phyloP scores from a whole-genome alignment of 2,329 filamentous ascomycete genomes.

The Xylaria sp. region DNA sequence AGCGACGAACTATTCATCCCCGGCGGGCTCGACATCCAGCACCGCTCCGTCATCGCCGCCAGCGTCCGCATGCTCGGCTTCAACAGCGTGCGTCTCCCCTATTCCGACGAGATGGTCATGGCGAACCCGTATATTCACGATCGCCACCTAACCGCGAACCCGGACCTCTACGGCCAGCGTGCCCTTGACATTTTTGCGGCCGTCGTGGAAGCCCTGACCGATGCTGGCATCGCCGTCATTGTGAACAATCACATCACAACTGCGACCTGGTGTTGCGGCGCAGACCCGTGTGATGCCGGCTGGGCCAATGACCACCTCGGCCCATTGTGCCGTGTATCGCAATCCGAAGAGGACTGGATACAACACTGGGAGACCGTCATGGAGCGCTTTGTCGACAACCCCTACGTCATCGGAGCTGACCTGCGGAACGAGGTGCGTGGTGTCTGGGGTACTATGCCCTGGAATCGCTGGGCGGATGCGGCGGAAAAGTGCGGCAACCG shows the following conservation, averaged over 20 bases:
- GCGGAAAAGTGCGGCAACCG: conserved; percentile 72
- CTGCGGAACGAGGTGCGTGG: conserved; percentile 76
- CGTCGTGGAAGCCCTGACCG: conserved; percentile 68
- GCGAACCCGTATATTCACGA: conserved; percentile 66
- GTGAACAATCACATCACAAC: conserved; percentile 78
- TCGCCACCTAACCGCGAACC: conserved; percentile 66
- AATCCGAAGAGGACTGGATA: conserved; percentile 75
- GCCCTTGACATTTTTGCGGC: conserved; percentile 72
- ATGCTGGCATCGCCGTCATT: conserved; percentile 71
- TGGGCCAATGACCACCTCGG: conserved; percentile 75
- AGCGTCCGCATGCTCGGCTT: conserved; percentile 72
- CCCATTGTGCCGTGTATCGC: conserved; percentile 67
- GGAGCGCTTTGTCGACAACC: conserved; percentile 67
- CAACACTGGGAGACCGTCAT: conserved; percentile 74
- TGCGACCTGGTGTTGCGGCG: conserved; percentile 76
- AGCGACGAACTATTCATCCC: conserved; percentile 74
- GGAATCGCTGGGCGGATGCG: conserved; percentile 71
- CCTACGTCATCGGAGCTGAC: conserved; percentile 73
- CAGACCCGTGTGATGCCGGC: conserved; percentile 73
- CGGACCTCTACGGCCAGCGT: conserved; percentile 65
- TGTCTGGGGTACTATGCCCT: conserved; percentile 75
- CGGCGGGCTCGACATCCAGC: conserved; percentile 71
- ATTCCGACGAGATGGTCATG: conserved; percentile 75
- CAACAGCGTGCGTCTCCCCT: conserved; percentile 76
- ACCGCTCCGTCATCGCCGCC: conserved; percentile 69